Conservation (phyloP, 31 red algal species). For the Bonnemaisonia californica region DNA sequence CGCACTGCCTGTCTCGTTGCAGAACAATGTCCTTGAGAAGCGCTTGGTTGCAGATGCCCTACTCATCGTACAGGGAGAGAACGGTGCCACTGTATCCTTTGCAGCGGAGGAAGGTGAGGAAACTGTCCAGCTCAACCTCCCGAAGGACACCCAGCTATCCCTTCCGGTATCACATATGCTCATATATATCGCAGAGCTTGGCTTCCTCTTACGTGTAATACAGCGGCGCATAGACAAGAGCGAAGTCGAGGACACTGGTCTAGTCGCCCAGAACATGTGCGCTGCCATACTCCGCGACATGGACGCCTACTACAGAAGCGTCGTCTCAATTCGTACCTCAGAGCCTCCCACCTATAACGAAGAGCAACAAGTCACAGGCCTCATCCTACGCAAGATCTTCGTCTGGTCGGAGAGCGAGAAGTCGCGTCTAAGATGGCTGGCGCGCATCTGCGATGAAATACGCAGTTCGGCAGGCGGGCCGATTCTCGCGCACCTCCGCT, state of each 20-base stretch:
- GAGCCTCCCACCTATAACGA: background rate
- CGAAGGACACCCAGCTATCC: constrained; percentile 23
- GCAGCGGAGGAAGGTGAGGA: constrained; percentile 27
- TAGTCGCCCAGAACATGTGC: constrained; percentile 72
- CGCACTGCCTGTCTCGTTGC: background rate
- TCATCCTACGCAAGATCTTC: constrained; percentile 73
- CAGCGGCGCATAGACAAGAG: constrained; percentile 7
- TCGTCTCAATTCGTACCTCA: constrained; percentile 66
- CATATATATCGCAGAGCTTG: constrained; percentile 61
- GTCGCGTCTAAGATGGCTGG: constrained; percentile 81
- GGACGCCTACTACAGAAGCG: constrained; percentile 83
- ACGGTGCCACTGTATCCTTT: constrained; percentile 50
- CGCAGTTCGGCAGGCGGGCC: constrained; percentile 53
- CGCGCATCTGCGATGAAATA: constrained; percentile 77
- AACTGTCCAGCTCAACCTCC: constrained; percentile 17
- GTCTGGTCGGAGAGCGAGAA: constrained; percentile 76
- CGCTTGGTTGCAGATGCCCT: constrained; percentile 43
- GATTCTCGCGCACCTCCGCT: constrained; percentile 65
- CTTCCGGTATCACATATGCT: constrained; percentile 59
- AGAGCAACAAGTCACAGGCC: background rate
- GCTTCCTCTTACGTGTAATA: constrained; percentile 80
- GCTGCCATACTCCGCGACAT: constrained; percentile 77
- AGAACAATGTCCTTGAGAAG: constrained; percentile 53
- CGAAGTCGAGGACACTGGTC: constrained; percentile 22
- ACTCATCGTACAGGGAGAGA: constrained; percentile 78